Percentiles rank a stretch among this genome's conserved stretches.
Conservation (phyloP, 441 rosid species). For the Populus hybrid region DNA sequence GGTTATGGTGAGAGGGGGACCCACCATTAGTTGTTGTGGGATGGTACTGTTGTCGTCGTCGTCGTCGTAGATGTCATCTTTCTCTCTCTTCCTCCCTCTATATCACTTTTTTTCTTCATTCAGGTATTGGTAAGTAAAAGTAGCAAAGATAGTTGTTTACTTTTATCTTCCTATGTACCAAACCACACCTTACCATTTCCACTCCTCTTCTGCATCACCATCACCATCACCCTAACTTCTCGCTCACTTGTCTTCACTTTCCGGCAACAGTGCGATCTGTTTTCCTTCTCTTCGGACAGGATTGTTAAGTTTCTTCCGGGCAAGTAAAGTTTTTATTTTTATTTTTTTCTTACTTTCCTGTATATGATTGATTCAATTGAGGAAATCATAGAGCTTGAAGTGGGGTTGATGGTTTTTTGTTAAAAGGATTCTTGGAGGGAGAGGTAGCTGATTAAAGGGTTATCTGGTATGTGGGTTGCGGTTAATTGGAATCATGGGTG, state of each 20-base stretch:
- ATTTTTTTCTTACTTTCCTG: neutral
- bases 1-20: slow-evolving; percentile 19
- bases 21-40: slow-evolving; percentile 34
- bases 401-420: slow-evolving; percentile 3
- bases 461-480: slow-evolving; percentile 56
- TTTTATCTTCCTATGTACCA: slow-evolving; percentile 15
- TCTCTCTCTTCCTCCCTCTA: slow-evolving; percentile 12
- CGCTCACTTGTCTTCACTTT: slow-evolving; percentile 15
- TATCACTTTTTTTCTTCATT: neutral
- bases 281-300: neutral
- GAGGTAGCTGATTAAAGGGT: slow-evolving; percentile 19
- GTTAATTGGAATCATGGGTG: slow-evolving; percentile 73
- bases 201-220: slow-evolving; percentile 27
- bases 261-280: slow-evolving; percentile 28
- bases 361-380: neutral
- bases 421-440: slow-evolving; percentile 8
- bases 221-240: slow-evolving; percentile 24
- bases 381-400: slow-evolving; percentile 20
- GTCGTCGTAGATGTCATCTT: too few species aligned
- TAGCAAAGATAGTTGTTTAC: slow-evolving; percentile 8
- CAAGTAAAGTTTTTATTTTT: neutral
- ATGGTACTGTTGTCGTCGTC: slow-evolving; percentile 14
- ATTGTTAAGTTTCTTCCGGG: neutral
- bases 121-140: neutral
- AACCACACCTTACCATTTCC: slow-evolving; percentile 15